Evolutionary conservation across 768 basidiomycete species (phyloP), one percentile per base, ranked within the genome.

Genomic region (Leccinum pellstonianum): DNA sequence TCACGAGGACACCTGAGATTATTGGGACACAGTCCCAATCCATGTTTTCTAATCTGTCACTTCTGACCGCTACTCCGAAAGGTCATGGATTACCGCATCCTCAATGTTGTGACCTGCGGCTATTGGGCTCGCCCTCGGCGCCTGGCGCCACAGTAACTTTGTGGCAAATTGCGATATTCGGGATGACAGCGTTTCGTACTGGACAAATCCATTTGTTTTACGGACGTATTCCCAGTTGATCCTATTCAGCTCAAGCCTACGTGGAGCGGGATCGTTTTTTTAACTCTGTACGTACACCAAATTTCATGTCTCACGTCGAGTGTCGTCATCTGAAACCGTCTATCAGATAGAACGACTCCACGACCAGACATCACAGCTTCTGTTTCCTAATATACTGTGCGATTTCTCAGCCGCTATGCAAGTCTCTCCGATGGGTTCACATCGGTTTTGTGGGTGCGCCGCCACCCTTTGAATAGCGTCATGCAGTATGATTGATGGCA

Each of bases 301-400:
- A 10, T 9, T 5, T 11, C 14, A 33, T 58, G 62, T 61, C 21
- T 58, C 62, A 61, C 54, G 27, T 49, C 46, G 8, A 12, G 29
- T 43, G 51, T 9, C 35, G 17, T 33, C n/a, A 11, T 56, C 33
- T 54, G 57, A 56, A 27, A 64, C 62, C 62, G 33, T 53, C 10
- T 55, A 52, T 46, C 11, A 46, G 5, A 37, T 25, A 50, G 57
- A 56, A 19, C 21, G 35, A 11, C 21, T 35, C 31, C 57, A 41
- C 29, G 19, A 27, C 52, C 52, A 37, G 52, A 25, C 7, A 21
- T 37, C 21, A n/a, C 10, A 17, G 29, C 35, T 37, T 35, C 14
- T 14, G 23, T 38, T 53, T 31, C 52, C 35, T 38, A 21, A 37
- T 35, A 1, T 31, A 25, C 52, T 9, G 19, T 10, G 37, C 35